phyloP scores from a whole-genome alignment of 2,329 filamentous ascomycete species.

The Fusarium sp. region DNA sequence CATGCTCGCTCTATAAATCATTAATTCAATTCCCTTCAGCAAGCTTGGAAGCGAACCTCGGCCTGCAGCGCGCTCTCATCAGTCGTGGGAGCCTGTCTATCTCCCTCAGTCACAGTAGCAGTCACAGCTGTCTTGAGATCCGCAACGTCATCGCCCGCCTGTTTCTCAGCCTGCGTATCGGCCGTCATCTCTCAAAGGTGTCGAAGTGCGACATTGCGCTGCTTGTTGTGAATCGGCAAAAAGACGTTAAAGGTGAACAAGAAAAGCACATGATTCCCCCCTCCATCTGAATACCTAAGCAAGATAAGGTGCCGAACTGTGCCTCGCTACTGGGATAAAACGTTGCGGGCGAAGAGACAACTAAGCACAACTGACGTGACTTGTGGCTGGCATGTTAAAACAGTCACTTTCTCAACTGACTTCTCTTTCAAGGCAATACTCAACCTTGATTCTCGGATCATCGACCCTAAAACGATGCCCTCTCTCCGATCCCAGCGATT shows the following conservation, averaged over 20 bases:
- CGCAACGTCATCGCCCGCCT: background rate
- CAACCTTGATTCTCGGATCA: background rate
- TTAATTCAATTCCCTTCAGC: too few relatives aligned
- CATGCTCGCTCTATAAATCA: background rate
- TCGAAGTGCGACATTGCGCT: too few relatives aligned
- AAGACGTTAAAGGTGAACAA: background rate
- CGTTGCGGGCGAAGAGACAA: background rate
- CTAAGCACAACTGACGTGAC: background rate
- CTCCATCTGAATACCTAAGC: background rate
- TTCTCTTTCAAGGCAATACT: background rate
- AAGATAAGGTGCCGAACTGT: background rate
- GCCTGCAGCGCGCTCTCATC: conserved; percentile 18
- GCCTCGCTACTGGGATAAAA: conserved; percentile 24
- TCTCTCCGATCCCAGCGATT: background rate
- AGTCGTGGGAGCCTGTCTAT: conserved; percentile 1
- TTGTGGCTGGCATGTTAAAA: background rate
- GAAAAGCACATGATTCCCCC: background rate
- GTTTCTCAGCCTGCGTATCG: background rate
- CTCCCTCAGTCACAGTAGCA: background rate
- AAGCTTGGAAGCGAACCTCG: conserved; percentile 16
- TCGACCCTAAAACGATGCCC: background rate
- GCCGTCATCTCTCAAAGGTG: background rate
- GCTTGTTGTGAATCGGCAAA: too few relatives aligned
- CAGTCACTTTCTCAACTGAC: background rate
- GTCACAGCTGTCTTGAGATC: background rate